A percentile compares a stretch with the other conserved stretches of the same genome.
These are phyloP conservation scores for Colletotrichum tanaceti DNA, from an alignment of 2,329 filamentous ascomycete genomes.

Conservation along the genomic window DNA sequence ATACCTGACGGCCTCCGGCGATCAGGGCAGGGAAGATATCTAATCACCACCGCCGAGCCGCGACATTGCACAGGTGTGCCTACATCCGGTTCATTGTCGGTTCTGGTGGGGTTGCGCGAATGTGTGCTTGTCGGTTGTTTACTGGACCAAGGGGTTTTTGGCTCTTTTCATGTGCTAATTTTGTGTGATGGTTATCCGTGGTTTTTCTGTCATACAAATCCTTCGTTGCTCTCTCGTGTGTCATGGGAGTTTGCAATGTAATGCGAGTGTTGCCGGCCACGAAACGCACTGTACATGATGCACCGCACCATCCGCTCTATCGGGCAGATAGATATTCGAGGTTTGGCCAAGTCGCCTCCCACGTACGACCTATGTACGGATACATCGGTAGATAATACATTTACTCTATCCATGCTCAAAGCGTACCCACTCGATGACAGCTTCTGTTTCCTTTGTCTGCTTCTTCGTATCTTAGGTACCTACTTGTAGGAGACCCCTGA, in stretches of 20 bases:
- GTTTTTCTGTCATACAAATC: neutral
- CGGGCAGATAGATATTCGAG: conserved; percentile 16
- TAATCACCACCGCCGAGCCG: neutral
- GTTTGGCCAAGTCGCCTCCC: neutral
- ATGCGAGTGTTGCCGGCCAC: conserved; percentile 25
- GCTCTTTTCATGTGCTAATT: conserved; percentile 13
- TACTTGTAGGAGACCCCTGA: too few relatives aligned
- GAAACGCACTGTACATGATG: conserved; percentile 18
- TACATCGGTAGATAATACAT: too few relatives aligned
- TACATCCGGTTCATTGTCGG: conserved; percentile 7
- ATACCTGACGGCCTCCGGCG: conserved; percentile 3
- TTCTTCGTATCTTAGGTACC: neutral
- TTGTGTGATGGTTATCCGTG: conserved; percentile 16
- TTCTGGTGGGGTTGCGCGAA: conserved; percentile 52
- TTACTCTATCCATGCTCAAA: too few relatives aligned
- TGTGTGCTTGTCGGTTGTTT: conserved; percentile 48
- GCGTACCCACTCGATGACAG: neutral
- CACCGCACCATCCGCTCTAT: conserved; percentile 18
- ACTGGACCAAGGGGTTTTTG: conserved; percentile 2
- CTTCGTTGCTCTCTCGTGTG: conserved; percentile 24
- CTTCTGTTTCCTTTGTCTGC: neutral
- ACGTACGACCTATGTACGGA: too few relatives aligned
- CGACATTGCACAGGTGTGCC: neutral
- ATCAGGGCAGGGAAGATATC: neutral
- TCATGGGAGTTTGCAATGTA: conserved; percentile 5